Evolutionary conservation across 148 eudicot species (phyloP), one percentile per base, ranked within the genome.

Genomic region (Nepenthes mirabilis): DNA sequence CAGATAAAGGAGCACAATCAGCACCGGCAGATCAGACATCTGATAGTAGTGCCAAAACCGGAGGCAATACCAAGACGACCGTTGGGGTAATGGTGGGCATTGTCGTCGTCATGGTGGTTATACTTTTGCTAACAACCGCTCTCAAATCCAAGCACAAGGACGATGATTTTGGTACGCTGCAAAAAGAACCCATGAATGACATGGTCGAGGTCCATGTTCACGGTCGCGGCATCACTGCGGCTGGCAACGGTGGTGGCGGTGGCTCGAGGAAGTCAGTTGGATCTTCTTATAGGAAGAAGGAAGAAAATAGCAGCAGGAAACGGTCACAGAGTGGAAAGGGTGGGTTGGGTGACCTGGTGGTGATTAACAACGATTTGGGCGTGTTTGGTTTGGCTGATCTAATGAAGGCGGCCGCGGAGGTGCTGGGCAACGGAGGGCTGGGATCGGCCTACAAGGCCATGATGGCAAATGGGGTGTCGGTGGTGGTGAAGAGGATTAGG

Each of bases 371-470:
- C 7, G 89, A 86, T 37, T 83, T 72, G 63, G 89, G 94, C 14
- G n/a, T 61, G 13, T 86, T 86, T 64, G 84, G 89, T 34, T 43
- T 86, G 74, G 81, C 78, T 2, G 94, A 83, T 65, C 67, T 86
- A 71, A 83, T 86, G 94, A 86, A 81, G 79, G 94, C 94, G 2
- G 80, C 86, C 0, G 94, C 94, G 0, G 94, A 86, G 69, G 82
- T 83, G 43, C 70, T 86, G 4, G 94, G 88, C 11, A 86, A 73
- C 35, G 84, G 86, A 10, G 78, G 78, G 11, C 47, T 83, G 33
- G 94, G 94, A 2, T 86, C 94, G 34, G 80, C 94, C 11, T 86
- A 86, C 48, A 86, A 83, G 70, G 94, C 86, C 5, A 62, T 61
- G 53, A 77, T 86, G 86, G 65, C 72, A 13, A 83, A 71, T 64